These are phyloP conservation scores for Tricholoma furcatifolium DNA, from an alignment of 768 basidiomycete genomes.

Conservation along the genomic window DNA sequence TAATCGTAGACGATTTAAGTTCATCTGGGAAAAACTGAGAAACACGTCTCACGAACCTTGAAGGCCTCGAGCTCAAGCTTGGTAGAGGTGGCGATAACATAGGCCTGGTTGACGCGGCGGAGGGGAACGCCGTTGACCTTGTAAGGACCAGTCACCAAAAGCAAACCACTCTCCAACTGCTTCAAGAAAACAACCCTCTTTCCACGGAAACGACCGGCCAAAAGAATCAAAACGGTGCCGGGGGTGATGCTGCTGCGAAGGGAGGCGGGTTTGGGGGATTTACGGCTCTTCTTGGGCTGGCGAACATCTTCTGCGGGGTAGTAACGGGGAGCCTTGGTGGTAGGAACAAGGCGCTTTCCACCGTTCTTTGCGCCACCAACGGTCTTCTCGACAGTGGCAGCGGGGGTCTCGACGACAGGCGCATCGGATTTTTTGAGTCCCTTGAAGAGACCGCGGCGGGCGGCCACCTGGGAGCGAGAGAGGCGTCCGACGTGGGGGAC, in stretches of 20 bases:
- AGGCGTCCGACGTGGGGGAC: slow-evolving; percentile 78
- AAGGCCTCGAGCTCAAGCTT: slow-evolving; percentile 78
- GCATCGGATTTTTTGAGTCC: slow-evolving; percentile 76
- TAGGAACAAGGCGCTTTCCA: slow-evolving; percentile 82
- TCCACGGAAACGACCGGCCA: slow-evolving; percentile 96
- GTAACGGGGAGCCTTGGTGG: slow-evolving; percentile 82
- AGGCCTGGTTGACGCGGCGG: slow-evolving; percentile 97
- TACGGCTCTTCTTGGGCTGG: slow-evolving; percentile 89
- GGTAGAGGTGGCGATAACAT: slow-evolving; percentile 97
- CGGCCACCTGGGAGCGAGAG: slow-evolving; percentile 78
- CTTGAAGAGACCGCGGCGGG: slow-evolving; percentile 84
- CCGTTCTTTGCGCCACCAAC: slow-evolving; percentile 93
- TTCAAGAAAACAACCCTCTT: slow-evolving; percentile 99
- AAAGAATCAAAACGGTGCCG: slow-evolving; percentile 92
- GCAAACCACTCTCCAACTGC: slow-evolving; percentile 87
- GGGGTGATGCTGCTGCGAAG: slow-evolving; percentile 89
- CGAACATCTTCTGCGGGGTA: slow-evolving; percentile 95
- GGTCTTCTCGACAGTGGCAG: slow-evolving; percentile 72
- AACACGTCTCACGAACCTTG: slow-evolving; percentile 56
- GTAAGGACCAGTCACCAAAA: slow-evolving; percentile 96
- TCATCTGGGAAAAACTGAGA: not conserved
- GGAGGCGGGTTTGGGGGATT: slow-evolving; percentile 72
- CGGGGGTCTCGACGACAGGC: slow-evolving; percentile 55
- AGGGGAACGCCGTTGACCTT: slow-evolving; percentile 98
- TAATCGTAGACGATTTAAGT: slow-evolving; percentile 25